A percentile compares a stretch with the other conserved stretches of the same genome.
phyloP scores from a whole-genome alignment of 208 protist genomes.

The Trypanosomatidae sp. region DNA sequence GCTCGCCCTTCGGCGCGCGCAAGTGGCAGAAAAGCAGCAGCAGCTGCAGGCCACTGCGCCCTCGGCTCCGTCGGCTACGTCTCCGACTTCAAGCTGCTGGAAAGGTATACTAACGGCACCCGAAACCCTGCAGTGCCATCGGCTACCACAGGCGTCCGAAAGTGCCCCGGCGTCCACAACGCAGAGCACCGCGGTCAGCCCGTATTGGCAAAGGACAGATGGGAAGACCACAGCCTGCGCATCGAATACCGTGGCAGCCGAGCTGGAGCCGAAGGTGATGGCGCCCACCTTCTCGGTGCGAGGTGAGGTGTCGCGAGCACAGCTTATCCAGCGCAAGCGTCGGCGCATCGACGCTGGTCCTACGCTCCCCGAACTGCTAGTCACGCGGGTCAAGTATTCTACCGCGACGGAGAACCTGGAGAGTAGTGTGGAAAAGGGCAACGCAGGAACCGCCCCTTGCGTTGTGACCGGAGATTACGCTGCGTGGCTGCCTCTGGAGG shows the following conservation, averaged over 20 bases:
- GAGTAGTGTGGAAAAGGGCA: neutral
- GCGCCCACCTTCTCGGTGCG: slow-evolving; percentile 55
- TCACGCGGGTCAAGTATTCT: slow-evolving; percentile 50
- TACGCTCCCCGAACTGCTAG: slow-evolving; percentile 69
- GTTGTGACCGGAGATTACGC: slow-evolving; percentile 39
- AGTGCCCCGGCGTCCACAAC: neutral
- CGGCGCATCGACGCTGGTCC: slow-evolving; percentile 53
- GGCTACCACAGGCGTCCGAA: neutral
- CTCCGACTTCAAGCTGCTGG: neutral
- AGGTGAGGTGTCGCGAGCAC: slow-evolving; percentile 81
- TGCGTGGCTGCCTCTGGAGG: slow-evolving; percentile 87
- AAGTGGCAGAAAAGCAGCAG: slow-evolving; percentile 44
- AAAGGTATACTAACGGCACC: neutral
- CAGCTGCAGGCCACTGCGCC: neutral
- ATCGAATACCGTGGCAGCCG: neutral
- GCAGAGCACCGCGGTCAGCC: neutral
- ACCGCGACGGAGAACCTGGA: slow-evolving; percentile 5
- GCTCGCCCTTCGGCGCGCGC: slow-evolving; percentile 79
- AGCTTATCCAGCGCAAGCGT: slow-evolving; percentile 84
- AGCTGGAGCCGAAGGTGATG: slow-evolving; percentile 92
- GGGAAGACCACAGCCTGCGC: neutral
- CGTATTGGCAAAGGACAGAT: neutral
- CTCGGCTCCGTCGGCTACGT: neutral
- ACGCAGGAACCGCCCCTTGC: neutral
- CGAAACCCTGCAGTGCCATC: neutral